Evolutionary conservation across 495 filamentous ascomycete species (phyloP), one percentile per base, ranked within the genome.

Genomic region (Xylaria curta): DNA sequence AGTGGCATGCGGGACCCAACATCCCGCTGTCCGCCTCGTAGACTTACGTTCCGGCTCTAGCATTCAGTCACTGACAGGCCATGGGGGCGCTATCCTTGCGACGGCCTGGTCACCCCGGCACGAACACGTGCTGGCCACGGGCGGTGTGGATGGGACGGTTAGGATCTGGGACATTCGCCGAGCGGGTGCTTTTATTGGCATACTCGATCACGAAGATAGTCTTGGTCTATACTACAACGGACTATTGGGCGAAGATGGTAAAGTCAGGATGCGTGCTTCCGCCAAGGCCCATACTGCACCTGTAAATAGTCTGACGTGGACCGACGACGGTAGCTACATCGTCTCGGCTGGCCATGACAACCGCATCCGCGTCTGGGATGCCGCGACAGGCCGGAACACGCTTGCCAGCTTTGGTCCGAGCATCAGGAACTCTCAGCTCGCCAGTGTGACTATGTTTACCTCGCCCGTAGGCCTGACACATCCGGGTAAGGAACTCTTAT

Each of bases 81-180:
- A 95, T 76, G 85, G 83, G 60, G 91, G 90, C 4, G 89, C 92
- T 0, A 88, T 95, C 0, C 83, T 97, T 0, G 88, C 91, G 6
- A 86, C 94, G 0, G 85, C 88, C 10, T 97, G 95, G 95, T 92
- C 91, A 51, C 94, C 94, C 8, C 85, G 87, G 13, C 83, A 91
- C 65, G 92, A 93, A 40, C 88, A 97, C 77, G 86, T 97, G 6
- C 85, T 98, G 4, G 93, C 93, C 21, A 92, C 90, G 64, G 93
- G 91, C 2, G 90, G 91, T 1, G 86, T 87, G 1, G 94, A 97
- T 77, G 93, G 94, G 61, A 89, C 87, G 17, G 90, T 93, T 0
- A 89, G 93, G 42, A 82, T 97, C 10, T 98, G 96, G 89, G 95
- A 97, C 80, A 87, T 97, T 40, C 88, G 95, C 33, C 87, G 90